phyloP scores from a whole-genome alignment of 129 eudicot species.

The Sambucus nigra region DNA sequence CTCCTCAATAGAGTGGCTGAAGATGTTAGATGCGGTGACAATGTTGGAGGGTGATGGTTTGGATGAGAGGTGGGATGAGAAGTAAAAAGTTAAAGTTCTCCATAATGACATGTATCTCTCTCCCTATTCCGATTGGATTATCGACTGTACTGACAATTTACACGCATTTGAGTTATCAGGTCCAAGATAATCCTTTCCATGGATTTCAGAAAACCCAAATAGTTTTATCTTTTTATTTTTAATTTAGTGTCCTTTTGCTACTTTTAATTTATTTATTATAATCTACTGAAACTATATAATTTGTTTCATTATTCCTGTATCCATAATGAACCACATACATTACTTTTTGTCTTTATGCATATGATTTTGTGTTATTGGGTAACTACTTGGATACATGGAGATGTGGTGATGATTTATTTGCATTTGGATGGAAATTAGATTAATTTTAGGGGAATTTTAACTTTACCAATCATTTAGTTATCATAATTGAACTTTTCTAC shows the following conservation, averaged over 20 bases:
- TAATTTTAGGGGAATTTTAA: no score
- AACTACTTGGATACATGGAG: background rate
- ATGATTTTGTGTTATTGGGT: conserved; percentile 13
- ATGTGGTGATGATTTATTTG: background rate
- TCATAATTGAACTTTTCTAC: no score
- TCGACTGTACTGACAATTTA: conserved; percentile 62
- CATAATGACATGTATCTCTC: conserved; percentile 66
- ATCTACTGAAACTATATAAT: no score
- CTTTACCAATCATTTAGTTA: no score
- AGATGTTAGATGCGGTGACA: conserved; percentile 81
- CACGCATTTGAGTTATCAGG: conserved; percentile 74
- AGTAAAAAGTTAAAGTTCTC: conserved; percentile 78
- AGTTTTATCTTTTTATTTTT: no score
- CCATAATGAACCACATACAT: conserved; percentile 1
- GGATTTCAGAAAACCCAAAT: no score
- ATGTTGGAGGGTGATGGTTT: conserved; percentile 93
- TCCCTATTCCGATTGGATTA: conserved; percentile 74
- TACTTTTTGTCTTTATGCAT: conserved; percentile 17
- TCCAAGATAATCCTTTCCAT: conserved; percentile 49
- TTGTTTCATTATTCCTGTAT: no score
- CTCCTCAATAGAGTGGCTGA: conserved; percentile 75
- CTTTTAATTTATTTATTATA: background rate
- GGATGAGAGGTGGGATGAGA: conserved; percentile 89
- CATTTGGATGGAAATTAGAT: no score
- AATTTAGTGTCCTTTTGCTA: background rate